Base-by-base conservation (phyloP, 306 rosid species). In the Vicia sativa region DNA sequence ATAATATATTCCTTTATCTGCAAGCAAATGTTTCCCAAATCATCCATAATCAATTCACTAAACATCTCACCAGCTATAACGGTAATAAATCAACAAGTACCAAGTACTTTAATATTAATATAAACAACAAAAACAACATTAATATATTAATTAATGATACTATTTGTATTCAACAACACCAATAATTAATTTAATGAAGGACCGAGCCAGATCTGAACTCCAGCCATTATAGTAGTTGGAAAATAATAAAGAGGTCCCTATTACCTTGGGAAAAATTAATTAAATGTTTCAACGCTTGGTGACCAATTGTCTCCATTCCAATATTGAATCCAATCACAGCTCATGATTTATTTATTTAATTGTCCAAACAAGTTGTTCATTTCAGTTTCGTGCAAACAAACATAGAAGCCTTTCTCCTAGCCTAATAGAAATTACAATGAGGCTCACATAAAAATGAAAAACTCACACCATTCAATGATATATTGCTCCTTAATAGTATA, bases 21-120 rank as follows among this genome's bases (percentile, higher is more conserved):
- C 65, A 65, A 58, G 70, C 57, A 72, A 65, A 49, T 58, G 70
- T 41, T 72, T 59, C 50, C 11, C 11, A 16, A 71, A 34, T 16
- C 29, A 13, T 37, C 21, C 19, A 18, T 64, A 18, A 21, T 62
- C 12, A 62, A 43, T 77, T 35, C 62, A 23, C 35, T 42, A 37
- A 19, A 31, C 41, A 34, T 14, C 12, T 58, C 41, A 15, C 14
- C 41, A n/a, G 13, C 44, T 65, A 11, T 39, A 38, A 62, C 5
- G 21, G 18, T 43, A 25, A 56, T 55, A 34, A 35, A 69, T 52
- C 37, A 8, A 14, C 12, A 11, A 49, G 28, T 16, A 49, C 11
- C 42, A 45, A 6, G 7, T 34, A 5, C 26, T 43, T 43, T 46
- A 31, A 37, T 45, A 28, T 43, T 46, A 31, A 37, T 45, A 28